Percentiles rank a stretch among this genome's conserved stretches.
Evolutionary conservation across 495 filamentous ascomycete species (phyloP).

Genomic region (Penicillium arizonense): DNA sequence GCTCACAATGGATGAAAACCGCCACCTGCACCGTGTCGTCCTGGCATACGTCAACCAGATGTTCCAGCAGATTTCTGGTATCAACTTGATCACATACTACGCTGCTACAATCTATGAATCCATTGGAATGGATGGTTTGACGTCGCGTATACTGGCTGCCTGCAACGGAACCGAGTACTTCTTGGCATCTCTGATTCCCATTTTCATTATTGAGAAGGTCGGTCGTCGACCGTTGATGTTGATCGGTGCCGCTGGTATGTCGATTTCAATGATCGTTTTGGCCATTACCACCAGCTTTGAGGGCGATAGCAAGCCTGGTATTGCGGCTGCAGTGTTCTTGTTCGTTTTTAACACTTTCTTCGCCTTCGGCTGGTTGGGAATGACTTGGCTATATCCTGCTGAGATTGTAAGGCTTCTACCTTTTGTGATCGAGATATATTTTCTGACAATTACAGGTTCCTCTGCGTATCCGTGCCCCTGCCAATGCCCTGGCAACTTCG

Average conservation of each 20-base stretch:
- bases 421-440: background rate
- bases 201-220: conserved; percentile 67
- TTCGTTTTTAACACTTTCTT: conserved; percentile 80
- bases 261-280: conserved; percentile 65
- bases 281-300: conserved; percentile 45
- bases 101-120: conserved; percentile 63
- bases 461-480: conserved; percentile 68
- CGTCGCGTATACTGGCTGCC: conserved; percentile 66
- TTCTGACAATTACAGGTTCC: conserved; percentile 39
- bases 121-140: conserved; percentile 54
- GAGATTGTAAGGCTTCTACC: conserved; percentile 52
- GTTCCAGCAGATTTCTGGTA: conserved; percentile 75
- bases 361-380: conserved; percentile 72
- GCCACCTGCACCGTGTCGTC: conserved; percentile 70
- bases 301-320: conserved; percentile 34
- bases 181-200: conserved; percentile 65
- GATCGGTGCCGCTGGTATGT: conserved; percentile 68
- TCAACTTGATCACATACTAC: conserved; percentile 76
- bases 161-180: conserved; percentile 75
- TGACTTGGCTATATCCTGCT: conserved; percentile 74
- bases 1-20: conserved; percentile 69
- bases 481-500: conserved; percentile 68
- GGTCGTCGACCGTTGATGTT: conserved; percentile 72
- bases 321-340: conserved; percentile 58
- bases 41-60: conserved; percentile 75